Percentiles rank a stretch among this genome's conserved stretches.
Evolutionary conservation across 164 flowering plant genomes (phyloP).

Genomic region (grape (Vitis vinifera)): ASM3070453v1 NC_081807.1:6540501-6541000

Average conservation of each 20-base stretch:
- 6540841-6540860: no score
- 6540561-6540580: not conserved
- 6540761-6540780: not conserved
- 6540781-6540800: not conserved
- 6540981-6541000: no score
- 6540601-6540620: slow-evolving; percentile 44
- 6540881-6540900: no score
- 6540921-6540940: no score
- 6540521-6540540: slow-evolving; percentile 90
- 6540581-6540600: not conserved
- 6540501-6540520: slow-evolving; percentile 70
- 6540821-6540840: no score
- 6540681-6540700: slow-evolving; percentile 53
- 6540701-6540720: slow-evolving; percentile 49
- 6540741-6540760: not conserved
- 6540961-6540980: no score
- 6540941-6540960: no score
- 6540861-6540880: no score
- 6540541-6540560: slow-evolving; percentile 5
- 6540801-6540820: no score
- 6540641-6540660: slow-evolving; percentile 57
- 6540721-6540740: slow-evolving; percentile 1
- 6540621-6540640: slow-evolving; percentile 57
- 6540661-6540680: slow-evolving; percentile 67
- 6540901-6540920: no score